Base-by-base conservation (phyloP, 2,329 filamentous ascomycete genomes). In the Coniochaeta sp. region DNA sequence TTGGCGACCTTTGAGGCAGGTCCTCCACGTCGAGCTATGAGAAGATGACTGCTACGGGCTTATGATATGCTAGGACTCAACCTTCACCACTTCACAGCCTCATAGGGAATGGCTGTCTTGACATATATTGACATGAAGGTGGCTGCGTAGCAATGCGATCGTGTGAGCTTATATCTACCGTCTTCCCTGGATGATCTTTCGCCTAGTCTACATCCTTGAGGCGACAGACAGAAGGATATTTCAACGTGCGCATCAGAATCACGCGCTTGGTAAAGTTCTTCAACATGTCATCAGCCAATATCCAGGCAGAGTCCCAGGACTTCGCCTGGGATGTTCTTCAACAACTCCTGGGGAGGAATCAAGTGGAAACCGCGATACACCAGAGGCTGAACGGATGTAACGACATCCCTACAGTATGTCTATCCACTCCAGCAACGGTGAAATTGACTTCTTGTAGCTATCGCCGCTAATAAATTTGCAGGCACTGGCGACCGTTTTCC, bases 341-440 rank as follows among this genome's bases (percentile, higher is more conserved):
- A 58, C 55, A 58, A 34, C 62, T 67, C 7, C 59, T 68, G 14
- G 60, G 59, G 8, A 65, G 63, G n/a, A 64, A 62, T n/a, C 64
- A 67, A 58, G 63, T 67, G 5, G 57, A 62, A 16, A 61, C 66
- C 57, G 66, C 67, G 57, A 52, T 68, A 58, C 52, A 65, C n/a
- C 67, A 67, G 38, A 58, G 60, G 16, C 60, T 62, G 10, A 64
- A 62, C 3, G 52, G 57, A 3, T 61, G 62, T 47, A 68, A 67
- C 36, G 62, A 67, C 17, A 54, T 67, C 5, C 67, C 66, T 12
- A 59, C 52, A 40, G 66, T 66, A 66, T 10, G 26, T 14, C 12
- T n/a, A 22, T 6, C 17, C 4, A 44, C 5, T 44, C 7, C 8
- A n/a, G 19, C 17, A 17, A 19, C 17, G 5, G 17, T n/a, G 14